Evolutionary conservation across 1,139 yeast species (phyloP).

Genomic region (Scheffersomyces stambukii): DNA sequence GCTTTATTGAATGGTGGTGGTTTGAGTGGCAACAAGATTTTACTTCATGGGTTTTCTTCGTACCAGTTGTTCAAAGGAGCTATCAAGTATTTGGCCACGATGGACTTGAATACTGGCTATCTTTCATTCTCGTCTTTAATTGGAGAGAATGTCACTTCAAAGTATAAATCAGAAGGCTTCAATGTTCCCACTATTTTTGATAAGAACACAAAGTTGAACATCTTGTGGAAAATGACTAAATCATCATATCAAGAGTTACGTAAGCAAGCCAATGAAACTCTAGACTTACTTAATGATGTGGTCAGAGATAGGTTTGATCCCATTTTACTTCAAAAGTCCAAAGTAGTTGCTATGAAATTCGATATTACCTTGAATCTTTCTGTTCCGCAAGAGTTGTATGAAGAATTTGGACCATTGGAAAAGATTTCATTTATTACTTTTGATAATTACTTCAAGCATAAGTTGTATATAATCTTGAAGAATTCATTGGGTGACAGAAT

Average conservation of each 20-base stretch:
- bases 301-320: constrained; percentile 80
- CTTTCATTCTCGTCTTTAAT: constrained; percentile 60
- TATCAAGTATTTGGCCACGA: constrained; percentile 72
- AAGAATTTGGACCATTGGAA: constrained; percentile 64
- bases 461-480: constrained; percentile 53
- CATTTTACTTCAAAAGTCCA: constrained; percentile 69
- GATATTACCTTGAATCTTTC: constrained; percentile 59
- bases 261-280: constrained; percentile 65
- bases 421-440: constrained; percentile 69
- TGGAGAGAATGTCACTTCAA: constrained; percentile 43
- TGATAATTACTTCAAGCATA: constrained; percentile 61
- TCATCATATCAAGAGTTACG: constrained; percentile 62
- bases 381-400: constrained; percentile 33
- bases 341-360: constrained; percentile 54
- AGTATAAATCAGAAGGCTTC: constrained; percentile 58
- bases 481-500: constrained; percentile 70
- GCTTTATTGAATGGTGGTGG: constrained; percentile 87
- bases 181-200: constrained; percentile 75
- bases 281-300: constrained; percentile 67
- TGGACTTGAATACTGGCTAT: constrained; percentile 65
- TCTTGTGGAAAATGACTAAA: constrained; percentile 76
- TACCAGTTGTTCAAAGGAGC: constrained; percentile 91
- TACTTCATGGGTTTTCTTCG: constrained; percentile 83
- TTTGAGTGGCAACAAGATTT: constrained; percentile 63
- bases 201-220: constrained; percentile 67